Evolutionary conservation across 441 rosid genomes (phyloP).

Genomic region (Gossypium laxum): DNA sequence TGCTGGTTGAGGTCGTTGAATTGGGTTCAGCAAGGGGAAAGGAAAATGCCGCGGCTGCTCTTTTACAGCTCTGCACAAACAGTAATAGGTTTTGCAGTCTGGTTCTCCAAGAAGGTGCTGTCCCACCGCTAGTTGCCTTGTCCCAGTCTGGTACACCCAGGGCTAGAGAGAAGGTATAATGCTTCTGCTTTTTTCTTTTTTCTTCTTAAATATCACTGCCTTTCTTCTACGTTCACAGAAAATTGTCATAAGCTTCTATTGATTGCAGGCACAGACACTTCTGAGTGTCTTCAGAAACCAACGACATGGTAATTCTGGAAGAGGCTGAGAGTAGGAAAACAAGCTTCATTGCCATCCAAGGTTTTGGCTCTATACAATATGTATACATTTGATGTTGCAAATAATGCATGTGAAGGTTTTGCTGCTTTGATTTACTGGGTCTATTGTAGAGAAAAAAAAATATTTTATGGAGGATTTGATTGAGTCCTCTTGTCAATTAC

Average conservation of each 20-base stretch:
- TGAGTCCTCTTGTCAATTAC: constrained; percentile 15
- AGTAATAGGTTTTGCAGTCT: constrained; percentile 42
- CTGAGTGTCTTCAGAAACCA: constrained; percentile 72
- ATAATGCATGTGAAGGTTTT: constrained; percentile 28
- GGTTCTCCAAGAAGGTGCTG: constrained; percentile 84
- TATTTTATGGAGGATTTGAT: constrained; percentile 18
- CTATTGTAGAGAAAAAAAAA: constrained; percentile 20
- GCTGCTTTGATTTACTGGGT: constrained; percentile 16
- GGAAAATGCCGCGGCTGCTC: constrained; percentile 94
- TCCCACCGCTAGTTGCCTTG: constrained; percentile 76
- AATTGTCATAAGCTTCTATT: constrained; percentile 8
- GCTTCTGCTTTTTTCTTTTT: background rate
- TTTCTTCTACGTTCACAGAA: background rate
- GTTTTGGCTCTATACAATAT: constrained; percentile 25
- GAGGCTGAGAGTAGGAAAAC: constrained; percentile 36
- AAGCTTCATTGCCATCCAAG: constrained; percentile 15
- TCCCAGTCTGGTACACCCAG: constrained; percentile 73
- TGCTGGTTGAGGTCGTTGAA: constrained; percentile 19
- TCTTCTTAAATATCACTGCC: background rate
- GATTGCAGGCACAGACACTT: constrained; percentile 65
- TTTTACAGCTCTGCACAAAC: constrained; percentile 56
- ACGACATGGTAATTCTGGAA: constrained; percentile 52
- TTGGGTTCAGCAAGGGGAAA: constrained; percentile 15
- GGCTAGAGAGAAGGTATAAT: constrained; percentile 66
- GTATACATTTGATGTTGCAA: constrained; percentile 36